Percentiles rank a stretch among this genome's conserved stretches.
phyloP scores from a whole-genome alignment of 768 basidiomycete genomes.

The Erythrobasidium yunnanense region DNA sequence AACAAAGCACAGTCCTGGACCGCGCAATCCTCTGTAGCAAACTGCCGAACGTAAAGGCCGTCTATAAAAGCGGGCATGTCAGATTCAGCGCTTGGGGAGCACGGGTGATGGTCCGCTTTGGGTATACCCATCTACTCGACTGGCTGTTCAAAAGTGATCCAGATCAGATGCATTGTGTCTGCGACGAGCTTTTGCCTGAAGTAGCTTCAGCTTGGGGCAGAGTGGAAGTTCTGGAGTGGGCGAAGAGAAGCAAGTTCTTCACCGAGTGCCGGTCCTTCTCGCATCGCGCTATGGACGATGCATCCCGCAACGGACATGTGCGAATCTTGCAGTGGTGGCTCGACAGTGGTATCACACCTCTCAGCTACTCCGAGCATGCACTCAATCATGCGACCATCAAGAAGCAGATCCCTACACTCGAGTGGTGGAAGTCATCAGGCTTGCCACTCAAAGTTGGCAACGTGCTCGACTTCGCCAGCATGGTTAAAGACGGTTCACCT shows the following conservation, averaged over 20 bases:
- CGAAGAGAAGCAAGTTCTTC: slow-evolving; percentile 54
- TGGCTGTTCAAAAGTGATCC: slow-evolving; percentile 50
- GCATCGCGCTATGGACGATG: slow-evolving; percentile 59
- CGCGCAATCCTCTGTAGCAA: slow-evolving; percentile 53
- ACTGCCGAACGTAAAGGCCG: slow-evolving; percentile 14
- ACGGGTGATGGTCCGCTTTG: slow-evolving; percentile 57
- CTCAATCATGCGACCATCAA: slow-evolving; percentile 69
- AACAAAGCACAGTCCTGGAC: slow-evolving; percentile 57
- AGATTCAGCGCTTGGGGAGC: slow-evolving; percentile 64
- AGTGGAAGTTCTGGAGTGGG: slow-evolving; percentile 65
- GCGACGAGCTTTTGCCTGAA: slow-evolving; percentile 51
- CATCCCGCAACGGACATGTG: slow-evolving; percentile 65
- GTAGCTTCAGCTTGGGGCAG: slow-evolving; percentile 69
- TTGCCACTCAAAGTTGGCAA: slow-evolving; percentile 69
- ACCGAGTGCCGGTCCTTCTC: slow-evolving; percentile 45
- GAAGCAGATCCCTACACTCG: slow-evolving; percentile 62
- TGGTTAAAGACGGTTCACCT: slow-evolving; percentile 54
- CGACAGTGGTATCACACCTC: slow-evolving; percentile 47
- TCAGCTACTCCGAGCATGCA: slow-evolving; percentile 68
- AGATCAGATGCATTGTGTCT: slow-evolving; percentile 41
- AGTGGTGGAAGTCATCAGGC: slow-evolving; percentile 62
- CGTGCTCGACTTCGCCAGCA: slow-evolving; percentile 74
- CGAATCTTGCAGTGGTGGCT: slow-evolving; percentile 70
- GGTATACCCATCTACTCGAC: slow-evolving; percentile 53
- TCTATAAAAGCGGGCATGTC: slow-evolving; percentile 9